Conservation (phyloP, 2,329 filamentous ascomycete genomes). For the Aureobasidium lini region DNA sequence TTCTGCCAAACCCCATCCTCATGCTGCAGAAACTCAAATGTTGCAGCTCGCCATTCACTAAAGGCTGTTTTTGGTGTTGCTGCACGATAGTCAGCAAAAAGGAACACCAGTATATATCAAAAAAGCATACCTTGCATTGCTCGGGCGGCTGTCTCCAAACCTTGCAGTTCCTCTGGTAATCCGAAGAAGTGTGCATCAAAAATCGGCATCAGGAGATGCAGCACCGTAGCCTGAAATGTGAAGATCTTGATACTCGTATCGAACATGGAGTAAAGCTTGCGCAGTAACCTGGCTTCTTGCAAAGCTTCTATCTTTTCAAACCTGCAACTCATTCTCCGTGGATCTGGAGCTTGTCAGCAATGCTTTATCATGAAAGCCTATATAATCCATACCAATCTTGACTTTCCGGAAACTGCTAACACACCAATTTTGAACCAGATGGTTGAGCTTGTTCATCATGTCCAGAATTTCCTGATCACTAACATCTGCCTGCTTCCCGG, state of each 20-base stretch:
- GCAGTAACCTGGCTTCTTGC: constrained; percentile 8
- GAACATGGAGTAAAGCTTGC: constrained; percentile 45
- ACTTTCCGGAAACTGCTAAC: constrained; percentile 60
- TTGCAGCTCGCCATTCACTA: constrained; percentile 62
- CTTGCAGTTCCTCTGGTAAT: constrained; percentile 39
- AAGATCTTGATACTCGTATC: constrained; percentile 51
- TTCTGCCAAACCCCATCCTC: constrained; percentile 3
- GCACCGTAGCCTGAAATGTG: constrained; percentile 56
- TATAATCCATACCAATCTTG: constrained; percentile 38
- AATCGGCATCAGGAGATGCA: constrained; percentile 54
- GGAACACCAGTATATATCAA: background rate
- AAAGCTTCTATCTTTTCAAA: constrained; percentile 14
- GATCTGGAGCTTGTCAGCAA: constrained; percentile 5
- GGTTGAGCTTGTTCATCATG: constrained; percentile 51
- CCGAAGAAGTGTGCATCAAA: constrained; percentile 60
- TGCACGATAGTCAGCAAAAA: background rate
- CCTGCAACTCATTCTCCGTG: constrained; percentile 11
- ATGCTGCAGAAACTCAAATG: constrained; percentile 52
- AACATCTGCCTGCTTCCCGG: constrained; percentile 58
- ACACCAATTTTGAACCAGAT: constrained; percentile 67
- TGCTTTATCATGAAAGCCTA: too few relatives aligned
- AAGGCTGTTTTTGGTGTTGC: constrained; percentile 37
- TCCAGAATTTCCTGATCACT: constrained; percentile 62
- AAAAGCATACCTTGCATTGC: constrained; percentile 4
- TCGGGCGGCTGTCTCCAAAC: background rate